Evolutionary conservation across 2,329 filamentous ascomycete species (phyloP).

Genomic region (Aspergillus viridinutans): DNA sequence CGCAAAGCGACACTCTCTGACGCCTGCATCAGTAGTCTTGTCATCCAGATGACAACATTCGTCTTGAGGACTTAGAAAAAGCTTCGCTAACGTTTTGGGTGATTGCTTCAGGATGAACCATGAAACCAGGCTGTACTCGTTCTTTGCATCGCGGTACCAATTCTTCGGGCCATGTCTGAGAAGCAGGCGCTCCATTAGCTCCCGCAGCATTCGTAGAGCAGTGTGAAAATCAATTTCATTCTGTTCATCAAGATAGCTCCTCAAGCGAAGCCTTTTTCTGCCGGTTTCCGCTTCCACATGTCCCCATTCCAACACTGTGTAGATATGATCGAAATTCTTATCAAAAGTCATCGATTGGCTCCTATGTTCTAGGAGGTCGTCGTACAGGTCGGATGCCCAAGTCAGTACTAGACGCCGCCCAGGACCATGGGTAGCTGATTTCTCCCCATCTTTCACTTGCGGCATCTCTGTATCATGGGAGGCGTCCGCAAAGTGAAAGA

Average conservation of each 20-base stretch:
- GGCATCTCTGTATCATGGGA: conserved; percentile 14
- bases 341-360: conserved; percentile 11
- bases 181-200: conserved; percentile 27
- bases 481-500: conserved; percentile 29
- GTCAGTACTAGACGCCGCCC: conserved; percentile 13
- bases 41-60: conserved; percentile 23
- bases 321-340: conserved; percentile 21
- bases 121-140: conserved; percentile 23
- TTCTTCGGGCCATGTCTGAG: conserved; percentile 26
- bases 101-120: conserved; percentile 27
- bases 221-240: conserved; percentile 25
- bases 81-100: conserved; percentile 20
- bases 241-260: conserved; percentile 20
- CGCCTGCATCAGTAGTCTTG: conserved; percentile 8
- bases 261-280: conserved; percentile 19
- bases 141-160: conserved; percentile 22
- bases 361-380: conserved; percentile 11
- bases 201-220: conserved; percentile 26
- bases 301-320: conserved; percentile 21
- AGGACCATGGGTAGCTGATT: conserved; percentile 11
- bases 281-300: conserved; percentile 23
- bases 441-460: conserved; percentile 4
- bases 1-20: conserved; percentile 20
- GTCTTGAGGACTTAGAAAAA: conserved; percentile 23
- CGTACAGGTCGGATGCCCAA: conserved; percentile 19